Evolutionary conservation across 2,329 filamentous ascomycete genomes (phyloP).

Genomic region (Cytospora paraplurivora): DNA sequence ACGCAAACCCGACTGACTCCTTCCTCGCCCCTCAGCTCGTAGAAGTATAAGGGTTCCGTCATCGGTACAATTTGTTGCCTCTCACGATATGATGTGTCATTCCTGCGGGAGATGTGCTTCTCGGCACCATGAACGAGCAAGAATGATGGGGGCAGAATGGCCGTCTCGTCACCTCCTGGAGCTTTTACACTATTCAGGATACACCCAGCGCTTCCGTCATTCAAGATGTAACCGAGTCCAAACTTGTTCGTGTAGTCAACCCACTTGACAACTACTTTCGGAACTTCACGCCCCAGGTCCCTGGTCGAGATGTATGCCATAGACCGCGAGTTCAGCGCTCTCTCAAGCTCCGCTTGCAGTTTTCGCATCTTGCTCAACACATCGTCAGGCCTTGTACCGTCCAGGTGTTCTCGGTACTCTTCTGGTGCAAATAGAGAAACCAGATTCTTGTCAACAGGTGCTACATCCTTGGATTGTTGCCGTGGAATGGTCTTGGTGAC

Average conservation of each 20-base stretch:
- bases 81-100: slow-evolving; percentile 57
- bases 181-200: slow-evolving; percentile 61
- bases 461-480: slow-evolving; percentile 20
- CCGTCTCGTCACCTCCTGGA: slow-evolving; percentile 51
- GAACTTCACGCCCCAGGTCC: slow-evolving; percentile 55
- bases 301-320: slow-evolving; percentile 62
- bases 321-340: slow-evolving; percentile 63
- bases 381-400: slow-evolving; percentile 58
- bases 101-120: slow-evolving; percentile 65
- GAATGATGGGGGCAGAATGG: slow-evolving; percentile 67
- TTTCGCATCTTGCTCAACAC: slow-evolving; percentile 58
- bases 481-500: slow-evolving; percentile 11
- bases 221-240: slow-evolving; percentile 80
- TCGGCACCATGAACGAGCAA: slow-evolving; percentile 73
- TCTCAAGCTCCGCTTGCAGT: slow-evolving; percentile 62
- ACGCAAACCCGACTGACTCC: slow-evolving; percentile 67
- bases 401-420: slow-evolving; percentile 53
- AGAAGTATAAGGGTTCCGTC: slow-evolving; percentile 68
- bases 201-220: slow-evolving; percentile 78
- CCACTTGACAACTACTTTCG: slow-evolving; percentile 75
- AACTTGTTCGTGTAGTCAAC: slow-evolving; percentile 89
- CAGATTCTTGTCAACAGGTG: slow-evolving; percentile 32
- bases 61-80: slow-evolving; percentile 66
- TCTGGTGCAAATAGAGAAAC: slow-evolving; percentile 58
- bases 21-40: slow-evolving; percentile 67